Percentiles rank a stretch among this genome's conserved stretches.
These are phyloP conservation scores for Komagataella kurtzmanii DNA, from an alignment of 805 yeast genomes.

Conservation along the genomic window DNA sequence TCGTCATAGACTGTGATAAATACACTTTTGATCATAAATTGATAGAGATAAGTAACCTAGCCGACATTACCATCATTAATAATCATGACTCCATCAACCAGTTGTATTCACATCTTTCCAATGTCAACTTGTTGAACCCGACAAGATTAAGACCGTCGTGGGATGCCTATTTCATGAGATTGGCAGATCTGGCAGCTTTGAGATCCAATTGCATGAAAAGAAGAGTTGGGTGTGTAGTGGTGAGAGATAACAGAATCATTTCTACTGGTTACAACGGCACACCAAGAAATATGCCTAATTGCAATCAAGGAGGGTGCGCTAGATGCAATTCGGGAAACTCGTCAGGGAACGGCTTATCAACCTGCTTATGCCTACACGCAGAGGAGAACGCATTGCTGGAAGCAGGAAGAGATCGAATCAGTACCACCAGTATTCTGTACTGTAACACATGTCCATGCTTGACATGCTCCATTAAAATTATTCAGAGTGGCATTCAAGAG, in stretches of 20 bases:
- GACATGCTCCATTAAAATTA: slow-evolving; percentile 91
- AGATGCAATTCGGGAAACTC: slow-evolving; percentile 69
- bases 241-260: slow-evolving; percentile 69
- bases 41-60: slow-evolving; percentile 29
- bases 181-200: slow-evolving; percentile 86
- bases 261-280: slow-evolving; percentile 99
- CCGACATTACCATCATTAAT: slow-evolving; percentile 49
- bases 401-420: slow-evolving; percentile 82
- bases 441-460: slow-evolving; percentile 97
- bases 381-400: slow-evolving; percentile 94
- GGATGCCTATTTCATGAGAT: slow-evolving; percentile 92
- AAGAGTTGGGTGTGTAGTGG: slow-evolving; percentile 92
- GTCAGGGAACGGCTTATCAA: slow-evolving; percentile 52
- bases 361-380: slow-evolving; percentile 92
- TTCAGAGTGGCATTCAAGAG: slow-evolving; percentile 81
- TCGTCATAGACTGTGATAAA: slow-evolving; percentile 20
- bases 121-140: slow-evolving; percentile 30
- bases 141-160: slow-evolving; percentile 77
- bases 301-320: slow-evolving; percentile 92
- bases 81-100: slow-evolving; percentile 21
- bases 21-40: slow-evolving; percentile 10
- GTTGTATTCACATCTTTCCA: slow-evolving; percentile 23
- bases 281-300: slow-evolving; percentile 74
- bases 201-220: slow-evolving; percentile 96
- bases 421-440: slow-evolving; percentile 51